Conservation (phyloP, 352 stramenopile genomes). For the Thalassiosira livingstoniorum region DNA sequence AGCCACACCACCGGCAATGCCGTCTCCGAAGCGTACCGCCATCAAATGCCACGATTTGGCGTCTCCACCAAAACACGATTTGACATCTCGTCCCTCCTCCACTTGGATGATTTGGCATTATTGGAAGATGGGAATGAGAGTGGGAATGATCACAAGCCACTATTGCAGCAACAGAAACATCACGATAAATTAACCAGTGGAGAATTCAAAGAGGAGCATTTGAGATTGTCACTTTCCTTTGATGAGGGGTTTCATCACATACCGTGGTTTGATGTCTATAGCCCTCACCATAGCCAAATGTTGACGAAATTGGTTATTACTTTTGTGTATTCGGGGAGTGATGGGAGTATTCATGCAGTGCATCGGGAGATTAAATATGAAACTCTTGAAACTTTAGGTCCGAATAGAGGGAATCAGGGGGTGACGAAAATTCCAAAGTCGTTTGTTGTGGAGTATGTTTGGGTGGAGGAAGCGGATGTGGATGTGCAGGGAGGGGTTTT, state of each 20-base stretch:
- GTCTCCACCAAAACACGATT: conserved; percentile 45
- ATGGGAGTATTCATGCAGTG: conserved; percentile 47
- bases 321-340: conserved; percentile 46
- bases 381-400: too few species aligned
- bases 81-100: conserved; percentile 24
- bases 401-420: too few species aligned
- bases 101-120: background rate
- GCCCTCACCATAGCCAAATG: background rate
- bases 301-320: conserved; percentile 41
- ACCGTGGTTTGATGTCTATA: conserved; percentile 40
- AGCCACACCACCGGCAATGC: background rate
- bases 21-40: conserved; percentile 43
- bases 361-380: conserved; percentile 34
- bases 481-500: conserved; percentile 34
- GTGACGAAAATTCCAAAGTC: conserved; percentile 12
- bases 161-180: background rate
- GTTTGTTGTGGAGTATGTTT: conserved; percentile 51
- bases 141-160: too few species aligned
- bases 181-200: background rate
- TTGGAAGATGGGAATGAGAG: background rate
- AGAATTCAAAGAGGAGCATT: conserved; percentile 4
- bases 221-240: conserved; percentile 48
- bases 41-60: conserved; percentile 53
- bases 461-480: conserved; percentile 54
- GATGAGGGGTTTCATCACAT: conserved; percentile 57